Evolutionary conservation across 768 basidiomycete genomes (phyloP), one percentile per base, ranked within the genome.

Genomic region (Rhodocollybia butyracea): DNA sequence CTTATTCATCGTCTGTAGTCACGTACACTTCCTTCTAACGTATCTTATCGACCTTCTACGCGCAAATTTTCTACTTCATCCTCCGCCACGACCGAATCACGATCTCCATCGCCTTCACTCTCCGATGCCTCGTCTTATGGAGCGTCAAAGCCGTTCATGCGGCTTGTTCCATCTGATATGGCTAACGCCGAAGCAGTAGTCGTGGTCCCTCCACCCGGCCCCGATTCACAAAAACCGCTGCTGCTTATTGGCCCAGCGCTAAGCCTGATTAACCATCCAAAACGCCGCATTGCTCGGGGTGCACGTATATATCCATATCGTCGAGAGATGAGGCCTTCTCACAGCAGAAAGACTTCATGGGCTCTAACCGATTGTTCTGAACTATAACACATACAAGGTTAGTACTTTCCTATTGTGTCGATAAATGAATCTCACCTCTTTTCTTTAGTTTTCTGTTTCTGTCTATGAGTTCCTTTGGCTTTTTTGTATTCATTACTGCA

Each of bases 271-370:
- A 80, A 83, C 51, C 69, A 75, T 11, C 70, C 75, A 31, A 66
- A 71, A 31, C 64, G 70, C 8, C 74, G 66, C 17, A 57, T 82
- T 26, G 68, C 73, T 13, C 75, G 74, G 57, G 79, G 80, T 34
- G 72, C 77, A 8, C 74, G 80, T 21, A 59, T 86, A 7, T 79
- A 82, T 57, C 84, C 85, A 2, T 88, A 85, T 65, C 77, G 78
- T 58, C 69, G 48, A 24, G 48, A 50, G 21, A 36, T 34, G 22
- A 50, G 32, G 12, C 48, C 32, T 22, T 22, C 19, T 24, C 32
- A 34, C 5, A 38, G 34, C 22, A 31, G 48, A 50, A 50, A 50
- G 21, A 19, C 48, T 26, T 50, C 48, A n/a, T 50, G 48, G 48
- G 31, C 48, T 13, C 38, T 34, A 19, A 50, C 48, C 10, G 22